Conservation (phyloP, 352 stramenopile species). For the Pythium apleroticum region DNA sequence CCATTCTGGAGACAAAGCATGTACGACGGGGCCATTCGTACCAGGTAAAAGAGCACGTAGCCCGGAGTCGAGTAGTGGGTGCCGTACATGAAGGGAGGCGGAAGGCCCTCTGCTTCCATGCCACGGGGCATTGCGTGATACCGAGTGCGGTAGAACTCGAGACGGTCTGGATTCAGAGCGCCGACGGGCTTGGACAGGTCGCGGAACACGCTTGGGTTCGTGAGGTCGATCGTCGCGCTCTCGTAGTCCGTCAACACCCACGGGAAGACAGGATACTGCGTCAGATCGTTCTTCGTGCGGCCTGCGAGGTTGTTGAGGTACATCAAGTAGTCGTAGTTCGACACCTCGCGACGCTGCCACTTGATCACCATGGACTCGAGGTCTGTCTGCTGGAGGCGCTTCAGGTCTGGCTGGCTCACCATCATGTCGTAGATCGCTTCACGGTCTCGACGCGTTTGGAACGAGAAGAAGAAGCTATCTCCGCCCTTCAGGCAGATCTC, state of each 20-base stretch:
- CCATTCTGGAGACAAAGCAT: constrained; percentile 96
- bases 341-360: constrained; percentile 88
- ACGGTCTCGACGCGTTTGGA: constrained; percentile 61
- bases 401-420: constrained; percentile 68
- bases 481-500: constrained; percentile 82
- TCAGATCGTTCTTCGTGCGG: constrained; percentile 88
- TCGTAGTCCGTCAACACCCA: constrained; percentile 95
- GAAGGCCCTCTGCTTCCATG: constrained; percentile 72
- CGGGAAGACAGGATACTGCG: constrained; percentile 97
- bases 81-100: constrained; percentile 97
- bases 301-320: constrained; percentile 89
- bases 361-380: constrained; percentile 78
- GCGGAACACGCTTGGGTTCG: constrained; percentile 82
- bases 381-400: constrained; percentile 58
- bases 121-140: constrained; percentile 89
- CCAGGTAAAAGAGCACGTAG: constrained; percentile 98
- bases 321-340: constrained; percentile 94
- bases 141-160: constrained; percentile 86
- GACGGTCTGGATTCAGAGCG: constrained; percentile 87
- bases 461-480: constrained; percentile 83
- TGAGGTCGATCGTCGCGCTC: constrained; percentile 81
- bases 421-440: constrained; percentile 88
- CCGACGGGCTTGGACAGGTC: constrained; percentile 96
- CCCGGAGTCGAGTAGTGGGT: constrained; percentile 92
- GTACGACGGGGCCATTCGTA: constrained; percentile 96